A percentile compares a stretch with the other conserved stretches of the same genome.
These are phyloP conservation scores for Echium plantagineum DNA, from an alignment of 257 asterid species.

Conservation along the genomic window DNA sequence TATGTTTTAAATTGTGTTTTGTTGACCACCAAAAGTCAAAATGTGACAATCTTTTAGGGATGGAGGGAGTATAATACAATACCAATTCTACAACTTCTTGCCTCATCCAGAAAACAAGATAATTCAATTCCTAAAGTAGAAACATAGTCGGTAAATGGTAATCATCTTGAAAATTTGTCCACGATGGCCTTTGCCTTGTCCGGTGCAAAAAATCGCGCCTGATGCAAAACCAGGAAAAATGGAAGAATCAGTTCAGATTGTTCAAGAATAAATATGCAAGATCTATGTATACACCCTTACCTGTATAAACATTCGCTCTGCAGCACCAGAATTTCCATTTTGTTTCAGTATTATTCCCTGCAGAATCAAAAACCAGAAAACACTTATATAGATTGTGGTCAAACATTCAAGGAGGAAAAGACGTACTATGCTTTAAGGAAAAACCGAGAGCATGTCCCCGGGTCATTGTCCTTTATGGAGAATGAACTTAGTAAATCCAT, in stretches of 20 bases:
- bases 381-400: neutral
- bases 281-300: constrained; percentile 20
- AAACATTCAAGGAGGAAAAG: neutral
- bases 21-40: too few relatives aligned
- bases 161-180: constrained; percentile 58
- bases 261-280: neutral
- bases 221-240: constrained; percentile 14
- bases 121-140: neutral
- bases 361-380: constrained; percentile 10
- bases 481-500: too few relatives aligned
- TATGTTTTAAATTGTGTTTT: too few relatives aligned
- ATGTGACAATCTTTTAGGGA: too few relatives aligned
- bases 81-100: too few relatives aligned
- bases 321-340: constrained; percentile 73
- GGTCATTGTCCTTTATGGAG: too few relatives aligned
- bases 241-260: neutral
- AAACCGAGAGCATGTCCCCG: neutral
- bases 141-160: neutral
- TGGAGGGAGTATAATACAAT: too few relatives aligned
- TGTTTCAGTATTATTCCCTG: constrained; percentile 88
- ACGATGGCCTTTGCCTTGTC: constrained; percentile 60
- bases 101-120: too few relatives aligned
- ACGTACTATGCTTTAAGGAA: neutral
- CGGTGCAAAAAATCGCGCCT: constrained; percentile 91
- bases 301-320: constrained; percentile 98